A percentile compares a stretch with the other conserved stretches of the same genome.
These are phyloP conservation scores for Fusarium nanum DNA, from an alignment of 2,329 filamentous ascomycete genomes.

Conservation along the genomic window DNA sequence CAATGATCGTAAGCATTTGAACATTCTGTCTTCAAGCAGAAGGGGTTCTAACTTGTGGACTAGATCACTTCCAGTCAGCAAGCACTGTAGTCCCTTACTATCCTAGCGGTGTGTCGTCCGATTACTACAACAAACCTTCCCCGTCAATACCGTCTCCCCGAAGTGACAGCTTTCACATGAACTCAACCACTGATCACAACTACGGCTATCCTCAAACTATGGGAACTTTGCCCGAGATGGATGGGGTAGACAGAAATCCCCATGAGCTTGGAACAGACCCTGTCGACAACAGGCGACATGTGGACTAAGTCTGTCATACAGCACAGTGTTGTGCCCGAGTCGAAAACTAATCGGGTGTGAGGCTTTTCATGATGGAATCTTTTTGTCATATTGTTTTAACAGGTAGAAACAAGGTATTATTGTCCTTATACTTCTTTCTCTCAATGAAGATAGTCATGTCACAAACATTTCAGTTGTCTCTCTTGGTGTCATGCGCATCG, in stretches of 20 bases:
- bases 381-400: too few relatives aligned
- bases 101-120: background rate
- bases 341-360: too few relatives aligned
- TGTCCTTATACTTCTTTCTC: too few relatives aligned
- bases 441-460: too few relatives aligned
- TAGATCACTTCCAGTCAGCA: background rate
- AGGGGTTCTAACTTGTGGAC: background rate
- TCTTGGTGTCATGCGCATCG: too few relatives aligned
- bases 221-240: background rate
- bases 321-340: too few relatives aligned
- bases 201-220: background rate
- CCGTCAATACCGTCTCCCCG: background rate
- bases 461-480: too few relatives aligned
- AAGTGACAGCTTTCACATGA: background rate
- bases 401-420: too few relatives aligned
- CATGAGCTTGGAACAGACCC: background rate
- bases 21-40: too few relatives aligned
- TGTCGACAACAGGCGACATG: too few relatives aligned
- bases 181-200: background rate
- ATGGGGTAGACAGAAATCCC: background rate
- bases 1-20: background rate
- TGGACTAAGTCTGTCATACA: too few relatives aligned
- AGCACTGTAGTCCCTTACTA: background rate
- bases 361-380: fast-evolving
- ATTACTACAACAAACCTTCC: background rate